Percentiles rank a stretch among this genome's conserved stretches.
Evolutionary conservation across 2,329 filamentous ascomycete genomes (phyloP).

Genomic region (Cladobotryum protrusum): DNA sequence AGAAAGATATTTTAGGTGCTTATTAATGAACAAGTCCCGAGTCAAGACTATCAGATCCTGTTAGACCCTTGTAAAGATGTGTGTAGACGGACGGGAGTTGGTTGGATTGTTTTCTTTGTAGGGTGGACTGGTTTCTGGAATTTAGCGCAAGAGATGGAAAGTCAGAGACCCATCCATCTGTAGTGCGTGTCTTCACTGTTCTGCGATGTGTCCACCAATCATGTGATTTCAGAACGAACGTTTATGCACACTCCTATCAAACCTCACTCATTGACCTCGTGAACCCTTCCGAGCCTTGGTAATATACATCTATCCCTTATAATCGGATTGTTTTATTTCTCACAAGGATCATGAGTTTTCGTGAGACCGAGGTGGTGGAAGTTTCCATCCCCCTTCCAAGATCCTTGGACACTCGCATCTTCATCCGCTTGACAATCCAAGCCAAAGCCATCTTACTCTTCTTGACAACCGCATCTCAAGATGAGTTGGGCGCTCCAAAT

Average conservation of each 20-base stretch:
- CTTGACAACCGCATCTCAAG: conserved; percentile 51
- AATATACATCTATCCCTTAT: neutral
- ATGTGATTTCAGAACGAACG: conserved; percentile 16
- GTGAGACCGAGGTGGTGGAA: conserved; percentile 25
- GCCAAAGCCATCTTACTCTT: conserved; percentile 54
- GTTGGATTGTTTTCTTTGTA: too few species aligned
- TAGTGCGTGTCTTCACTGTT: too few species aligned
- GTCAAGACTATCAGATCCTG: too few species aligned
- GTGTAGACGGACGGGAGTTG: too few species aligned
- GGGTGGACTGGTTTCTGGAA: too few species aligned
- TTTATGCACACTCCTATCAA: neutral
- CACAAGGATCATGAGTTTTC: conserved; percentile 18
- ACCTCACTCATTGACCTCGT: neutral
- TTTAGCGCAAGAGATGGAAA: too few species aligned
- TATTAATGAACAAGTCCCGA: too few species aligned
- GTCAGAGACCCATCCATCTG: too few species aligned
- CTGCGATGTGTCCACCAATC: conserved; percentile 9
- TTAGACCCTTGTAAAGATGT: too few species aligned
- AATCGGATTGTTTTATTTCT: neutral
- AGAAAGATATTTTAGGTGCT: neutral
- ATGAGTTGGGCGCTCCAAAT: conserved; percentile 43
- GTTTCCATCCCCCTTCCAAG: conserved; percentile 56
- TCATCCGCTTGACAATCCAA: conserved; percentile 53
- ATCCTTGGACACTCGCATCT: conserved; percentile 54
- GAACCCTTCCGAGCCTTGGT: neutral